phyloP scores from a whole-genome alignment of 768 basidiomycete genomes.

The Mycena leptocephala region DNA sequence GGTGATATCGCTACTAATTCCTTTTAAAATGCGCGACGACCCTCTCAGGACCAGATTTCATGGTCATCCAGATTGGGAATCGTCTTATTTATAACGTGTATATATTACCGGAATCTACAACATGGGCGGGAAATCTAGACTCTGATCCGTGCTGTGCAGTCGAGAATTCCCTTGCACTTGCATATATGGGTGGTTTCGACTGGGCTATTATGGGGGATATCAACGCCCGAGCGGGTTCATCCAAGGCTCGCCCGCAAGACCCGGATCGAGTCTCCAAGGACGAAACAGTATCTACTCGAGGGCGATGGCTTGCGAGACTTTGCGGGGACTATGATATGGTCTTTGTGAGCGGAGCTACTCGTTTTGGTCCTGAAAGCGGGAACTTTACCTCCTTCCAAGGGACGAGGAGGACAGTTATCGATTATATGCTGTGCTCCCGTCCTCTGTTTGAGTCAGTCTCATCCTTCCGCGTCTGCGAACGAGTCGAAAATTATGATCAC shows the following conservation, averaged over 20 bases:
- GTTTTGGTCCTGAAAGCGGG: constrained; percentile 14
- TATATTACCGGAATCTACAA: neutral
- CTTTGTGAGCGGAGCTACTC: constrained; percentile 2
- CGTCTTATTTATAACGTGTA: constrained; percentile 13
- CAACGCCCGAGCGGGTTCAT: constrained; percentile 18
- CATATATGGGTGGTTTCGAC: neutral
- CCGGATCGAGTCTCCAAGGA: constrained; percentile 2
- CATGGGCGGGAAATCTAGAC: constrained; percentile 6
- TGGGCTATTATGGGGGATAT: neutral
- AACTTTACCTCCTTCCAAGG: constrained; percentile 32
- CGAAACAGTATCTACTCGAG: neutral
- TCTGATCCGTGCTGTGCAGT: constrained; percentile 18
- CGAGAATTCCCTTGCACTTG: neutral
- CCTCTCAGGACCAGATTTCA: constrained; percentile 18
- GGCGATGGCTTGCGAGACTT: neutral
- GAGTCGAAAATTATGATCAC: constrained; percentile 2
- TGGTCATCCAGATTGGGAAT: constrained; percentile 11
- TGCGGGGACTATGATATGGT: constrained; percentile 10
- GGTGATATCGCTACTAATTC: neutral
- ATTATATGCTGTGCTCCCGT: constrained; percentile 17
- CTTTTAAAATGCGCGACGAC: neutral
- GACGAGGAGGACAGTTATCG: constrained; percentile 5
- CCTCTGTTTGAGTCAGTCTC: neutral
- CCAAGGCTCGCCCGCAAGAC: neutral
- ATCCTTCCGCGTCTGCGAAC: neutral